These are phyloP conservation scores for Ophiocytium majus DNA, from an alignment of 352 stramenopile genomes.

Conservation along the genomic window DNA sequence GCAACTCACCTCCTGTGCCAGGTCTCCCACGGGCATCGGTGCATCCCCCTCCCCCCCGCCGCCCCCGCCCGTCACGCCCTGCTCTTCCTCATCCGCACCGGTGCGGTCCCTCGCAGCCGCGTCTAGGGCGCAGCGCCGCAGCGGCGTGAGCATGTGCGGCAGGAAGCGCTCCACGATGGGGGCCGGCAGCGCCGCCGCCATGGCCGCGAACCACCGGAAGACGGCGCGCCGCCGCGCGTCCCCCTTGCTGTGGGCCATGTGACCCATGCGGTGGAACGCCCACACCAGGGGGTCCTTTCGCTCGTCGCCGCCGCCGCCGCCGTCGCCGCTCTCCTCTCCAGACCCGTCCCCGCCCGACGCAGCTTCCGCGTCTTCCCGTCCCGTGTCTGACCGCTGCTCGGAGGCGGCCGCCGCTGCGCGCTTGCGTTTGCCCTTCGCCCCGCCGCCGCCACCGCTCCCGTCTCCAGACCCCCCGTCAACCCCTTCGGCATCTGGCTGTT, in stretches of 20 bases:
- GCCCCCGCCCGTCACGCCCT: not conserved
- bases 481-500: too few relatives aligned
- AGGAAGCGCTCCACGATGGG: conserved; percentile 40
- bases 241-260: conserved; percentile 54
- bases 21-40: conserved; percentile 29
- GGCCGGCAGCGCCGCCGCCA: conserved; percentile 36
- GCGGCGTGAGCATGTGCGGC: conserved; percentile 51
- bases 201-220: conserved; percentile 56
- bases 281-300: conserved; percentile 44
- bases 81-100: conserved; percentile 16
- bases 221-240: conserved; percentile 50
- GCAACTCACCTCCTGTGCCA: conserved; percentile 43
- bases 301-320: not conserved
- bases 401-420: not conserved
- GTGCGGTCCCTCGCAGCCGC: conserved; percentile 27
- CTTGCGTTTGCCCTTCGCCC: not conserved
- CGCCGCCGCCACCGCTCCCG: not conserved
- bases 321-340: not conserved
- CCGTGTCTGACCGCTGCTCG: not conserved
- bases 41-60: not conserved
- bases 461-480: not conserved
- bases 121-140: conserved; percentile 41
- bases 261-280: conserved; percentile 57
- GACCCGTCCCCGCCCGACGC: not conserved
- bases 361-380: not conserved